Evolutionary conservation across 148 eudicot species (phyloP).

Genomic region (Pharnaceum exiguum): DNA sequence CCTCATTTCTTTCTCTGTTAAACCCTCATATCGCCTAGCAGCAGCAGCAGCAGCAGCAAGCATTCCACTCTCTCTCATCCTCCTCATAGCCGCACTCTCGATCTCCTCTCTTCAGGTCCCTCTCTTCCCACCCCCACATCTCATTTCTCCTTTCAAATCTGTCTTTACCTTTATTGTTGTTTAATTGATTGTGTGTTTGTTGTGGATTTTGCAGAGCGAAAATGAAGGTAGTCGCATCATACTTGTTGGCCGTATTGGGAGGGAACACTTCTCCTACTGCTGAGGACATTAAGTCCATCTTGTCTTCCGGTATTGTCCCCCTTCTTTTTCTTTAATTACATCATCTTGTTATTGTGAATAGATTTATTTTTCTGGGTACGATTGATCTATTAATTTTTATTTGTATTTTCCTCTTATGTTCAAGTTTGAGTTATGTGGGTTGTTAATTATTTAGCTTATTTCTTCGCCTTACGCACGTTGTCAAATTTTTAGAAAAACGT

Average conservation of each 20-base stretch:
- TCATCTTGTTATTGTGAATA: background rate
- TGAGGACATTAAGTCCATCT: conserved; percentile 47
- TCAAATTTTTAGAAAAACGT: too few species aligned
- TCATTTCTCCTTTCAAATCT: background rate
- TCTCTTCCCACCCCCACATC: too few species aligned
- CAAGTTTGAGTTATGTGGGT: too few species aligned
- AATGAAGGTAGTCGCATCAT: conserved; percentile 76
- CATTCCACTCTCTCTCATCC: background rate
- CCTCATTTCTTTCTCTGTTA: background rate
- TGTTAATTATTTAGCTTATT: too few species aligned
- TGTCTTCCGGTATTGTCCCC: conserved; percentile 45
- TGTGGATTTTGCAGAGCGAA: background rate
- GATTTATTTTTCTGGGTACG: too few species aligned
- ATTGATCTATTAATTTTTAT: background rate
- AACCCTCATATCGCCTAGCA: conserved; percentile 18
- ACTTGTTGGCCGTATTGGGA: conserved; percentile 80
- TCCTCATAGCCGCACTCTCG: too few species aligned
- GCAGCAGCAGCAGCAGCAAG: background rate
- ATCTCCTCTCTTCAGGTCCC: background rate
- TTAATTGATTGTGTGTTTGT: background rate
- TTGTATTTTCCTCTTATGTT: too few species aligned
- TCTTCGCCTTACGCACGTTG: too few species aligned
- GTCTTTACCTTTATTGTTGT: background rate
- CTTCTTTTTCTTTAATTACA: background rate
- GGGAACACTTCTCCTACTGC: conserved; percentile 54